phyloP scores from a whole-genome alignment of 768 basidiomycete species.

The Lepiota brunneoincarnata region DNA sequence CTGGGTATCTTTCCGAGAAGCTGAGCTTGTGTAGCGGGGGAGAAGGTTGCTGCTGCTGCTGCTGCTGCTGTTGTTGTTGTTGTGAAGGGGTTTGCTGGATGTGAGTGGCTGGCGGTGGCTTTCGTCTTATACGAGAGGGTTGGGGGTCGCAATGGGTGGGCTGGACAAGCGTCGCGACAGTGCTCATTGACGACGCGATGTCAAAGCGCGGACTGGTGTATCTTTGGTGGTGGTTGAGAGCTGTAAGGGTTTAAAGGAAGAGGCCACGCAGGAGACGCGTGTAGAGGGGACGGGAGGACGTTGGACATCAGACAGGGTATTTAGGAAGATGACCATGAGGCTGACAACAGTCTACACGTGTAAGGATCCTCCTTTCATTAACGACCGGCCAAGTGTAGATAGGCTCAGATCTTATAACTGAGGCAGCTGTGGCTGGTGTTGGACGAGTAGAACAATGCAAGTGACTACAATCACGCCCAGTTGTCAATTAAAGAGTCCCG shows the following conservation, averaged over 20 bases:
- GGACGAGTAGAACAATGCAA: no score
- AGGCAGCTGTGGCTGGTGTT: background rate
- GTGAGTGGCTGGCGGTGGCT: conserved; percentile 46
- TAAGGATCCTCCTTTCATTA: background rate
- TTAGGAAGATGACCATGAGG: conserved; percentile 10
- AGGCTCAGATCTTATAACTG: background rate
- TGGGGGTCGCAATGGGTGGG: background rate
- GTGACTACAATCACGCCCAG: conserved; percentile 72
- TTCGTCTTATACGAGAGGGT: conserved; percentile 41
- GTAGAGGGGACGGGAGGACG: background rate
- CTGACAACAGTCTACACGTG: conserved; percentile 11
- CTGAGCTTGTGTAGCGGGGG: conserved; percentile 26
- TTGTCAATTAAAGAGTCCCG: conserved; percentile 88
- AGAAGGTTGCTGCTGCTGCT: background rate
- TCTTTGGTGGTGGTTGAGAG: background rate
- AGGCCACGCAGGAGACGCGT: background rate
- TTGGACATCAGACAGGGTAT: background rate
- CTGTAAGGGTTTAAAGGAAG: background rate
- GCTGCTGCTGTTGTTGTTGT: background rate
- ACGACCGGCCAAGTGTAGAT: background rate
- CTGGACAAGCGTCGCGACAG: conserved; percentile 2
- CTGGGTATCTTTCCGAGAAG: conserved; percentile 54
- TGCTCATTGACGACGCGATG: background rate
- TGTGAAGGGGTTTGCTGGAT: background rate
- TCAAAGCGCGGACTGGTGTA: background rate